phyloP scores from a whole-genome alignment of 257 asterid species.

The Solanum peruvianum region DNA sequence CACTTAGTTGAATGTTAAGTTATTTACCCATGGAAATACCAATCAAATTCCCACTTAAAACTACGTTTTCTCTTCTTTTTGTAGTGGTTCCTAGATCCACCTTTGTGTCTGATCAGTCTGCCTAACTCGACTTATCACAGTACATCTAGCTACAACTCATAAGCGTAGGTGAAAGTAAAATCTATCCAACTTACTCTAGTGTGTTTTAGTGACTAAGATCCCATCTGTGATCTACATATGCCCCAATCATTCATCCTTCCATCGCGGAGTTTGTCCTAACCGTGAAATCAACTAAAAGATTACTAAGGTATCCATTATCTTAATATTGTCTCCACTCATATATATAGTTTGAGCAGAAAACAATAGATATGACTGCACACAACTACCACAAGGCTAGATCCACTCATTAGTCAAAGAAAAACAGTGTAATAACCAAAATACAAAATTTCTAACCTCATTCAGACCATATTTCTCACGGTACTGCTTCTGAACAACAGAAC shows the following conservation, averaged over 20 bases:
- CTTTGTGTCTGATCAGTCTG: background rate
- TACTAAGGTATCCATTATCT: background rate
- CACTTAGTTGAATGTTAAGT: background rate
- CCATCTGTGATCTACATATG: background rate
- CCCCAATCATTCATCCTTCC: background rate
- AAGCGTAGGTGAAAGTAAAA: background rate
- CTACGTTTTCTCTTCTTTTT: background rate
- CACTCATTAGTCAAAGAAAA: background rate
- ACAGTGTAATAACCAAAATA: background rate
- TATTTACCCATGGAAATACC: accelerated
- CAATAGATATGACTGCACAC: background rate
- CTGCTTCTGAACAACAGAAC: constrained; percentile 66
- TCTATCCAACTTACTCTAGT: background rate
- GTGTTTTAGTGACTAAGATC: background rate
- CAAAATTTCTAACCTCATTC: constrained; percentile 34
- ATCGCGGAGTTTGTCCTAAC: background rate
- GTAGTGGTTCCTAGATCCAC: background rate
- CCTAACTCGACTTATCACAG: background rate
- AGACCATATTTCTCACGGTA: constrained; percentile 61
- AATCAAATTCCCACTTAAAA: background rate
- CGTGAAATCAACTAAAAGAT: background rate
- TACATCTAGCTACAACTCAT: background rate
- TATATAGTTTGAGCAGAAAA: background rate
- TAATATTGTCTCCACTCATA: background rate
- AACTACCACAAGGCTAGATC: background rate